phyloP scores from a whole-genome alignment of 805 yeast species.

The Hanseniaspora valbyensis region DNA sequence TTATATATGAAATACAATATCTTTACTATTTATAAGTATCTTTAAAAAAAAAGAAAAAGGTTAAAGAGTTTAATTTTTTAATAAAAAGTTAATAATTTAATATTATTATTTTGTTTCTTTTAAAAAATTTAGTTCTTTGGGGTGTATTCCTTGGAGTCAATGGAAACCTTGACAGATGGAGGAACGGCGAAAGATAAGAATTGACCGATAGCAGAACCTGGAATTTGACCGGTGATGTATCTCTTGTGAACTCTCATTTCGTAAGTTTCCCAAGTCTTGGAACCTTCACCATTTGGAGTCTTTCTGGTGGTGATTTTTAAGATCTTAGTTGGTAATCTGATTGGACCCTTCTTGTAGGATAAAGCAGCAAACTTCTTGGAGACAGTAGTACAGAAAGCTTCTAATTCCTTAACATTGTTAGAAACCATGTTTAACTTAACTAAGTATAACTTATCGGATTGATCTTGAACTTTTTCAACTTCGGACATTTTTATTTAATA shows the following conservation, averaged over 20 bases:
- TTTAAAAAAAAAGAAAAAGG: too few relatives aligned
- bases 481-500: slow-evolving; percentile 53
- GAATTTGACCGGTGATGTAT: slow-evolving; percentile 95
- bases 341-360: slow-evolving; percentile 88
- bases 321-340: slow-evolving; percentile 98
- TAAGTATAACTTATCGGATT: slow-evolving; percentile 71
- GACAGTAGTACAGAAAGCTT: slow-evolving; percentile 83
- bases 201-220: slow-evolving; percentile 48
- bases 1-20: too few relatives aligned
- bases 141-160: slow-evolving; percentile 13
- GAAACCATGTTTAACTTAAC: slow-evolving; percentile 98
- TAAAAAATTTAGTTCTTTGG: neutral
- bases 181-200: slow-evolving; percentile 13
- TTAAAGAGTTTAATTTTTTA: too few relatives aligned
- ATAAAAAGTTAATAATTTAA: too few relatives aligned
- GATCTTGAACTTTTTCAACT: slow-evolving; percentile 66
- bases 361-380: slow-evolving; percentile 45
- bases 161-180: slow-evolving; percentile 15
- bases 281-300: slow-evolving; percentile 99
- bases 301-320: slow-evolving; percentile 98
- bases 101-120: too few relatives aligned
- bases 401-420: slow-evolving; percentile 96
- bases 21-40: too few relatives aligned
- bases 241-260: slow-evolving; percentile 99
- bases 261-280: slow-evolving; percentile 99